Conservation (phyloP, 163 green algal genomes). For the Chlamydomonas reinhardtii region DNA sequence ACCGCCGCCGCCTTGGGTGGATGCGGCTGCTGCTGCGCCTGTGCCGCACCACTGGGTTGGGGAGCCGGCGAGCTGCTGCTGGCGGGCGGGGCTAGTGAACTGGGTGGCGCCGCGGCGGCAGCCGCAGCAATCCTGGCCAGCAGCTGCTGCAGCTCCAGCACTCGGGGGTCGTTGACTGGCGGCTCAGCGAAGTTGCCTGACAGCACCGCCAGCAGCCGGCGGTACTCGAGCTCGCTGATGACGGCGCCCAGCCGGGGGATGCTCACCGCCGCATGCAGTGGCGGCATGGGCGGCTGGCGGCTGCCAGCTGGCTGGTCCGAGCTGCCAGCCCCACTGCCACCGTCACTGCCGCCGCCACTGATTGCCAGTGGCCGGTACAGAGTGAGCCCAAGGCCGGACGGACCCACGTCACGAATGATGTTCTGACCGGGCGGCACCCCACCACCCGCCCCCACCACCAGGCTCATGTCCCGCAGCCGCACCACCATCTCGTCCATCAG, state of each 20-base stretch:
- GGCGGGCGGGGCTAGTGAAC: background rate
- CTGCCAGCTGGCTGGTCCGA: background rate
- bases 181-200: slow-evolving; percentile 75
- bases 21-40: too few species aligned
- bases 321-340: background rate
- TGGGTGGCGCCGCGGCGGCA: too few species aligned
- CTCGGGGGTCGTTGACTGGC: slow-evolving; percentile 3
- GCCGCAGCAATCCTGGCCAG: background rate
- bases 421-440: slow-evolving; percentile 63
- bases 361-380: slow-evolving; percentile 49
- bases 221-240: slow-evolving; percentile 83
- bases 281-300: slow-evolving; percentile 34
- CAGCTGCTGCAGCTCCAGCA: slow-evolving; percentile 23
- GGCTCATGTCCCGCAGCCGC: slow-evolving; percentile 51
- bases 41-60: too few species aligned
- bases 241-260: slow-evolving; percentile 74
- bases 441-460: slow-evolving; percentile 18
- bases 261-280: slow-evolving; percentile 70
- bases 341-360: too few species aligned
- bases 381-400: slow-evolving; percentile 11
- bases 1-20: too few species aligned
- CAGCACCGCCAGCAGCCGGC: slow-evolving; percentile 74
- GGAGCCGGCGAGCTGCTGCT: too few species aligned
- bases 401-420: slow-evolving; percentile 78
- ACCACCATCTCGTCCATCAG: slow-evolving; percentile 65